A percentile compares a stretch with the other conserved stretches of the same genome.
These are phyloP conservation scores for Wickerhamomyces mucosus DNA, from an alignment of 805 yeast genomes.

Conservation along the genomic window DNA sequence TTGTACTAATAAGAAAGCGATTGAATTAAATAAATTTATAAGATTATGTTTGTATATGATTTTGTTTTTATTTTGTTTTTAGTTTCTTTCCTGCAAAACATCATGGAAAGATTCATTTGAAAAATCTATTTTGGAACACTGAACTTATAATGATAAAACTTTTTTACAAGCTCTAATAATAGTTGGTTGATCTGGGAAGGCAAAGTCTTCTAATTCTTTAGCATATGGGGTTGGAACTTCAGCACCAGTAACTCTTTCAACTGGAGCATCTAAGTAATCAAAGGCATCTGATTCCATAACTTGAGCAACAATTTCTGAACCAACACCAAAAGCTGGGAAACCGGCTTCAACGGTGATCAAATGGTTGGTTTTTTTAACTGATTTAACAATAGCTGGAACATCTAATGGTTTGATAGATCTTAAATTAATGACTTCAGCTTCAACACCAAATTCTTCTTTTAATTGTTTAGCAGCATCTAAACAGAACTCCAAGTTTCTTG, in stretches of 20 bases:
- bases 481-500: conserved; percentile 82
- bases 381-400: conserved; percentile 70
- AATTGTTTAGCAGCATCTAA: conserved; percentile 84
- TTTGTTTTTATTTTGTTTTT: background rate
- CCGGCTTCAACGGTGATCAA: conserved; percentile 95
- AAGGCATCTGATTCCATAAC: conserved; percentile 98
- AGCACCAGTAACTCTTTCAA: conserved; percentile 97
- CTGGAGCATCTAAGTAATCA: conserved; percentile 97
- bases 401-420: conserved; percentile 97
- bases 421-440: conserved; percentile 89
- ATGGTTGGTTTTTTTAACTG: conserved; percentile 95
- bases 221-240: conserved; percentile 99
- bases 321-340: conserved; percentile 97
- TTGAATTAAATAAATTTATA: no score
- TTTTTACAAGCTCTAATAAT: conserved; percentile 81
- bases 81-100: no score
- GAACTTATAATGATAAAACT: conserved; percentile 54
- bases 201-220: conserved; percentile 90
- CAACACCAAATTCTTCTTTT: conserved; percentile 76
- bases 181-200: conserved; percentile 94
- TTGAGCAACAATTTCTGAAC: conserved; percentile 96
- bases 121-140: no score
- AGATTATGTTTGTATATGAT: background rate
- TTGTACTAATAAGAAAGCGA: no score
- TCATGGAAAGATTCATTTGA: no score